Conservation (phyloP, 208 protist genomes). For the Leishmania martiniquensis region DNA sequence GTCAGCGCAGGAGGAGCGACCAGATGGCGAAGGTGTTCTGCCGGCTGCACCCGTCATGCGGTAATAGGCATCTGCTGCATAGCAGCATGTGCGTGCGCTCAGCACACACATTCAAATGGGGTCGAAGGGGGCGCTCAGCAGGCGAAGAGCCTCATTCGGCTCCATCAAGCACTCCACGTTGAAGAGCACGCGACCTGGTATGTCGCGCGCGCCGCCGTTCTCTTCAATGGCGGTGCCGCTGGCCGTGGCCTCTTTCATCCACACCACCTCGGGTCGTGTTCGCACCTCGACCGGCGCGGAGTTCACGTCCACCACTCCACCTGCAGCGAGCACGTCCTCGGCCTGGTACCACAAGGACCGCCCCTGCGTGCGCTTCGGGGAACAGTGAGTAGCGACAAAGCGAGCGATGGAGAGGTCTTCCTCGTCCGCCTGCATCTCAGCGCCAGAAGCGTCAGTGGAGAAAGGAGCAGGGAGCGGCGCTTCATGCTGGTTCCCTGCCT, state of each 20-base stretch:
- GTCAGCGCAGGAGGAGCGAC: neutral
- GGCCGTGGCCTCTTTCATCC: neutral
- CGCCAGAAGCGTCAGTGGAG: neutral
- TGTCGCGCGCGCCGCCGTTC: neutral
- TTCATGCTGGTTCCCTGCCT: neutral
- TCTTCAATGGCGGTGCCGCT: neutral
- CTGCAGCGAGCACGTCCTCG: constrained; percentile 57
- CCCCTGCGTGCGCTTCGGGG: constrained; percentile 11
- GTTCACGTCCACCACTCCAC: constrained; percentile 81
- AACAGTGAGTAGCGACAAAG: constrained; percentile 22
- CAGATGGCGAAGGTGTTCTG: neutral
- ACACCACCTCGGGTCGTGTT: neutral
- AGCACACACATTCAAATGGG: neutral
- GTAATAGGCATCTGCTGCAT: no score
- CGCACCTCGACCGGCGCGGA: constrained; percentile 60
- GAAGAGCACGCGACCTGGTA: constrained; percentile 20
- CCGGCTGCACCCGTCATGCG: neutral
- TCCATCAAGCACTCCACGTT: constrained; percentile 66
- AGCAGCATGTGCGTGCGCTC: neutral
- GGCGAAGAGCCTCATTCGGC: constrained; percentile 46
- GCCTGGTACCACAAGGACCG: constrained; percentile 67
- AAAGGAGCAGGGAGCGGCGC: neutral
- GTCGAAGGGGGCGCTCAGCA: constrained; percentile 12
- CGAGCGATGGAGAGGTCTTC: constrained; percentile 3
- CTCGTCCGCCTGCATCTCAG: neutral